These are phyloP conservation scores for Amauroascus niger DNA, from an alignment of 2,329 filamentous ascomycete species.

Conservation along the genomic window DNA sequence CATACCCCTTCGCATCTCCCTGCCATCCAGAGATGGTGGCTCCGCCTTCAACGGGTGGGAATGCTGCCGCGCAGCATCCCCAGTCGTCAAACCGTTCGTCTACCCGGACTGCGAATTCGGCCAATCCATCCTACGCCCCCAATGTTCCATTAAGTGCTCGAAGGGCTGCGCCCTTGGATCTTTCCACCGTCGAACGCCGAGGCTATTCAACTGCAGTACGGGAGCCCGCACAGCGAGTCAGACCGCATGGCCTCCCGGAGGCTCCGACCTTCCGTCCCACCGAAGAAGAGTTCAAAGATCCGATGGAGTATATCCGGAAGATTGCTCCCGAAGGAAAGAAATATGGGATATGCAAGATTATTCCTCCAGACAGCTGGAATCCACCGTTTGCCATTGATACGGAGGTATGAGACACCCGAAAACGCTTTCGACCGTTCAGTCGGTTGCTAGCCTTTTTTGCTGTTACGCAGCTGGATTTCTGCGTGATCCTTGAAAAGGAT, in stretches of 20 bases:
- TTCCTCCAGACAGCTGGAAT: constrained; percentile 89
- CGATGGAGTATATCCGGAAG: constrained; percentile 85
- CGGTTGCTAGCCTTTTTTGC: constrained; percentile 1
- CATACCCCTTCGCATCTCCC: not conserved
- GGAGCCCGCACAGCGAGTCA: constrained; percentile 64
- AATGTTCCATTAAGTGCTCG: constrained; percentile 55
- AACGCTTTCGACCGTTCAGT: not conserved
- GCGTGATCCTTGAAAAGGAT: not conserved
- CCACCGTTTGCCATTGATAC: constrained; percentile 94
- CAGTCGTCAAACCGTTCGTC: constrained; percentile 29
- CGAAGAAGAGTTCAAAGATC: constrained; percentile 88
- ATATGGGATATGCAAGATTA: constrained; percentile 90
- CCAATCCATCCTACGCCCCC: constrained; percentile 36
- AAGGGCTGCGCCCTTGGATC: constrained; percentile 61
- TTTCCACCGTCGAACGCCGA: constrained; percentile 83
- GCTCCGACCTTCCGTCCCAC: constrained; percentile 86
- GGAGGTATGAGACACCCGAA: constrained; percentile 54
- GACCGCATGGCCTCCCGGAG: constrained; percentile 77
- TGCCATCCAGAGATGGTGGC: constrained; percentile 31
- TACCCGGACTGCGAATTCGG: constrained; percentile 34
- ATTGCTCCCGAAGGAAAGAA: constrained; percentile 76
- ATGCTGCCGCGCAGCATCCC: constrained; percentile 18
- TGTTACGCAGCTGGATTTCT: not conserved
- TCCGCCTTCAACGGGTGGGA: constrained; percentile 35
- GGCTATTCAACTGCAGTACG: constrained; percentile 68